These are phyloP conservation scores for Microstegium vimineum DNA, from an alignment of 176 grass and related monocot species.

Conservation along the genomic window DNA sequence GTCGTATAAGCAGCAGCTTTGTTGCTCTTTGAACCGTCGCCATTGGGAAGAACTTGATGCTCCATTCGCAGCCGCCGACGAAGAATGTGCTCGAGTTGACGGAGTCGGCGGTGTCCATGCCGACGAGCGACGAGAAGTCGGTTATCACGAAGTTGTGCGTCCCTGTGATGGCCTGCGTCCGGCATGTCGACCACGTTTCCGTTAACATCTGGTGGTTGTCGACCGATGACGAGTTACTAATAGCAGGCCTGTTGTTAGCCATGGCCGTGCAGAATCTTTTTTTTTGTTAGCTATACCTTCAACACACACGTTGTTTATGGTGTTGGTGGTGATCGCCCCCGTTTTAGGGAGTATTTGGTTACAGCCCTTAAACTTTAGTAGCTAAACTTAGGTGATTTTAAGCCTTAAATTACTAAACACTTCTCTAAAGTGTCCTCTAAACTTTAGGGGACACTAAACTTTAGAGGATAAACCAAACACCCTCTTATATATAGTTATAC, in stretches of 20 bases:
- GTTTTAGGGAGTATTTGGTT: too few relatives aligned
- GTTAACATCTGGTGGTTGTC: background rate
- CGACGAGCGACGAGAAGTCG: background rate
- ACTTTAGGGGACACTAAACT: too few relatives aligned
- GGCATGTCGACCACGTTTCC: background rate
- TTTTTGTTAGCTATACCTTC: background rate
- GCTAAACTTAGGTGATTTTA: too few relatives aligned
- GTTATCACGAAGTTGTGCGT: slow-evolving; percentile 4
- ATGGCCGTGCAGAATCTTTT: background rate
- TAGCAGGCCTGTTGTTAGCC: too few relatives aligned
- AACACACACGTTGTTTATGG: too few relatives aligned
- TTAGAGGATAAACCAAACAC: too few relatives aligned
- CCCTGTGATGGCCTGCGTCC: background rate
- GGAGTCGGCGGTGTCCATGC: background rate
- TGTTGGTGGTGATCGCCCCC: too few relatives aligned
- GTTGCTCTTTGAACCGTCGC: background rate
- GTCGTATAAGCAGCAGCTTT: background rate
- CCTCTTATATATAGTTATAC: too few relatives aligned
- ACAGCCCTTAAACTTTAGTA: too few relatives aligned
- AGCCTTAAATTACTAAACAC: too few relatives aligned
- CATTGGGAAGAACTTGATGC: background rate
- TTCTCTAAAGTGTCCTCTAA: too few relatives aligned
- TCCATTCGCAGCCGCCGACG: background rate
- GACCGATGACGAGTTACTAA: background rate
- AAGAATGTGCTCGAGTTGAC: slow-evolving; percentile 4